Percentiles rank a stretch among this genome's conserved stretches.
Evolutionary conservation across 2,329 filamentous ascomycete genomes (phyloP).

Genomic region (Blumeria hordei): DNA sequence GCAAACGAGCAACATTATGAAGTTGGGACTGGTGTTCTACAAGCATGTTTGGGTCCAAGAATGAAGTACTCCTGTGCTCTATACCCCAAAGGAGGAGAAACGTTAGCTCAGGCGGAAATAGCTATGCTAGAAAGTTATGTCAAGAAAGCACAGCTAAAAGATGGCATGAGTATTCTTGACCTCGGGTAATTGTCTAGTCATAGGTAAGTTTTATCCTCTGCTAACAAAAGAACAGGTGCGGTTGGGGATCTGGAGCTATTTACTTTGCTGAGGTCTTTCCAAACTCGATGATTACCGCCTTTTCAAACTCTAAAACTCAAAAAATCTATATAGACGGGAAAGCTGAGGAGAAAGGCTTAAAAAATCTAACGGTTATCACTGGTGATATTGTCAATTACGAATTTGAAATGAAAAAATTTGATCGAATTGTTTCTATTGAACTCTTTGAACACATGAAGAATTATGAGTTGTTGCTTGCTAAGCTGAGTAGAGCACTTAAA

Average conservation of each 20-base stretch:
- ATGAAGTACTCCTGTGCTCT: slow-evolving; percentile 52
- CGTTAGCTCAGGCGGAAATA: slow-evolving; percentile 39
- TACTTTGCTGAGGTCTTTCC: slow-evolving; percentile 43
- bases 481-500: slow-evolving; percentile 32
- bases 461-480: slow-evolving; percentile 41
- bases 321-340: slow-evolving; percentile 39
- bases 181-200: slow-evolving; percentile 5
- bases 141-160: slow-evolving; percentile 23
- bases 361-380: slow-evolving; percentile 38
- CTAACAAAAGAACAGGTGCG: slow-evolving; percentile 24
- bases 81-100: slow-evolving; percentile 37
- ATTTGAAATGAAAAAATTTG: slow-evolving; percentile 31
- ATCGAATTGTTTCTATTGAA: slow-evolving; percentile 43
- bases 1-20: slow-evolving; percentile 53
- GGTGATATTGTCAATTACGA: slow-evolving; percentile 42
- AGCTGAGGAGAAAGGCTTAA: slow-evolving; percentile 29
- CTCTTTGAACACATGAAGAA: slow-evolving; percentile 61
- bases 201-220: background rate
- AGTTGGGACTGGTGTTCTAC: slow-evolving; percentile 39
- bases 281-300: slow-evolving; percentile 35
- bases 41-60: slow-evolving; percentile 34
- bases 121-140: slow-evolving; percentile 41
- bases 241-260: slow-evolving; percentile 41
- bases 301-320: slow-evolving; percentile 46
- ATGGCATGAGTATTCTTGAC: slow-evolving; percentile 15